These are phyloP conservation scores for Dendrobium officinale DNA, from an alignment of 106 monocot species.

Conservation along the genomic window DNA sequence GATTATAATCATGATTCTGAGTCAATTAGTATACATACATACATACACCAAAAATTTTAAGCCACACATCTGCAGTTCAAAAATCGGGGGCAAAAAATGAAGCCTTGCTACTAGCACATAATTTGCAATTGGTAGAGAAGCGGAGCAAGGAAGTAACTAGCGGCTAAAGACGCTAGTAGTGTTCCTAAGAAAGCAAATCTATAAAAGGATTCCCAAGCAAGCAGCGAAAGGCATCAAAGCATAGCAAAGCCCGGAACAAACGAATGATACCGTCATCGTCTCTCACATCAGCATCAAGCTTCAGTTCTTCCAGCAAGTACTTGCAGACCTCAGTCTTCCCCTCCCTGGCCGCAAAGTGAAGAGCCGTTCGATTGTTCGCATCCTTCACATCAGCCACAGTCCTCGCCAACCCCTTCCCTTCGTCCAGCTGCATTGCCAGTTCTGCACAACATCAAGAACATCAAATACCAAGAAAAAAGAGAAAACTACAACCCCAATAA, in stretches of 20 bases:
- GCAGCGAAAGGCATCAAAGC: not conserved
- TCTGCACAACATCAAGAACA: slow-evolving; percentile 24
- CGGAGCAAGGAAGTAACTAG: not conserved
- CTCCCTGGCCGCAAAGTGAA: slow-evolving; percentile 92
- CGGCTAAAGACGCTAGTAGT: not conserved
- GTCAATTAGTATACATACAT: too few species aligned
- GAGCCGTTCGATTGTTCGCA: slow-evolving; percentile 87
- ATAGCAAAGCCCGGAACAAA: not conserved
- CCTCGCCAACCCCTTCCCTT: slow-evolving; percentile 53
- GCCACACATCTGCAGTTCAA: too few species aligned
- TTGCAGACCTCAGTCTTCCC: slow-evolving; percentile 71
- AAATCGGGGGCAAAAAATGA: not conserved
- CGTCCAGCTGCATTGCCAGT: slow-evolving; percentile 51
- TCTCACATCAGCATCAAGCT: slow-evolving; percentile 50
- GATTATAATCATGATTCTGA: too few species aligned
- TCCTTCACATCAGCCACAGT: slow-evolving; percentile 79
- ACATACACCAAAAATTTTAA: too few species aligned
- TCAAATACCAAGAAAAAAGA: not conserved
- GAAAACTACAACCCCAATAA: not conserved
- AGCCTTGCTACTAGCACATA: not conserved
- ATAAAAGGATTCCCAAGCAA: not conserved
- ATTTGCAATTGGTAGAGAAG: not conserved
- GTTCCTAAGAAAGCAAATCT: not conserved
- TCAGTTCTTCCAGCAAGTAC: slow-evolving; percentile 74
- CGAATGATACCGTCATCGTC: slow-evolving; percentile 72